These are phyloP conservation scores for Tardiomyces depauwii DNA, from an alignment of 1,139 yeast genomes.

Conservation along the genomic window DNA sequence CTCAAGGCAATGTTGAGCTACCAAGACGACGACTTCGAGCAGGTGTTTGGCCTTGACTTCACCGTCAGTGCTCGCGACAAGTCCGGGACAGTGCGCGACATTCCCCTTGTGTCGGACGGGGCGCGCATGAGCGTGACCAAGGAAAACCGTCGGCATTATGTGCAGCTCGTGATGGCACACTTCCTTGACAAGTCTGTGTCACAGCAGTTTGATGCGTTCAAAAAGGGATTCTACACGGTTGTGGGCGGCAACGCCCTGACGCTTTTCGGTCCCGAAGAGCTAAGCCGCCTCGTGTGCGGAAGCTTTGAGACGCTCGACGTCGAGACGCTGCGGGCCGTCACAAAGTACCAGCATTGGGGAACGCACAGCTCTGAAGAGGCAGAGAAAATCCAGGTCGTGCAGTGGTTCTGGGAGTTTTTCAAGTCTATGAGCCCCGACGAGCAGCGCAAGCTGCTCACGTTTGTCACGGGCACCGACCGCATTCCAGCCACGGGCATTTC, in stretches of 20 bases:
- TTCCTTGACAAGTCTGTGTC: conserved; percentile 46
- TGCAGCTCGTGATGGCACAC: conserved; percentile 49
- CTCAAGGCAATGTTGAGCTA: conserved; percentile 43
- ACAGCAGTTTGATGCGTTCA: conserved; percentile 45
- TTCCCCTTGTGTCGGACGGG: conserved; percentile 51
- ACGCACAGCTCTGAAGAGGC: conserved; percentile 27
- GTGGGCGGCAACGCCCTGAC: conserved; percentile 73
- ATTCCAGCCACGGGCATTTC: conserved; percentile 88
- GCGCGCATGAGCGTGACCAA: conserved; percentile 38
- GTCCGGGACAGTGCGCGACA: conserved; percentile 10
- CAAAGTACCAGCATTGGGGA: conserved; percentile 60
- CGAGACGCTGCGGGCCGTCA: conserved; percentile 53
- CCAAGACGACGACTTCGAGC: conserved; percentile 36
- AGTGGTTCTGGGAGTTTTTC: conserved; percentile 84
- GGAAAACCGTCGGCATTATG: conserved; percentile 47
- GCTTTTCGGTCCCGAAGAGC: conserved; percentile 69
- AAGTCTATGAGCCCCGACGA: conserved; percentile 31
- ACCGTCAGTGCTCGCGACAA: conserved; percentile 25
- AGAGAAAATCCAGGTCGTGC: conserved; percentile 29
- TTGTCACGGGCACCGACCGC: conserved; percentile 85
- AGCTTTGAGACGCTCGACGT: conserved; percentile 60
- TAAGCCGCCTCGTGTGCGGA: conserved; percentile 71
- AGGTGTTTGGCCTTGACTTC: conserved; percentile 37
- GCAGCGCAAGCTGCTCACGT: conserved; percentile 56
- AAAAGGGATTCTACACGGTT: conserved; percentile 61